Base-by-base conservation (phyloP, 768 basidiomycete species). In the Tricholoma terreum region DNA sequence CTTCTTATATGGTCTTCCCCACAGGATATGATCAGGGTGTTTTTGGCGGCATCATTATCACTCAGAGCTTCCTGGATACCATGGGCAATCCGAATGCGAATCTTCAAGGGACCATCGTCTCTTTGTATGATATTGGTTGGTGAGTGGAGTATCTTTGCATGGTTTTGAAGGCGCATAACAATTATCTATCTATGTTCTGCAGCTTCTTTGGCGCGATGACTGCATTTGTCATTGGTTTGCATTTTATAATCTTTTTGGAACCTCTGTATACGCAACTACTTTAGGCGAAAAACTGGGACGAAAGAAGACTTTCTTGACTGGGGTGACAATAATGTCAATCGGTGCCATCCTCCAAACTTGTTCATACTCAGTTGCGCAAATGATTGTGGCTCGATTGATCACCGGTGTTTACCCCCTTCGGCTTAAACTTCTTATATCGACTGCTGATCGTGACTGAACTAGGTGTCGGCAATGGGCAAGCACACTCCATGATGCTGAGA, bases 21-120 rank as follows among this genome's bases (percentile, higher is more conserved):
- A 15, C 48, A 78, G 77, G 80, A 21, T 80, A 81, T 63, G 79
- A 81, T 63, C 80, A 80, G 55, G 80, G 79, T n/a, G 78, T 81
- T 17, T 81, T 79, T 59, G 80, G 80, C 21, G 79, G 79, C 0
- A 80, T 80, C 54, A 80, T 81, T 52, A 76, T 81, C 51, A 80
- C 80, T 6, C 70, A 71, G 22, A 67, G 74, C 59, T 80, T 81
- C 61, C 62, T 80, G 55, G 60, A 77, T 11, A 76, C 73, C 8
- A 79, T 80, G 78, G 78, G 78, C 2, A 74, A 79, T 64, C 79
- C 78, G 10, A 65, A 74, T 56, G 69, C 78, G 1, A 69, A 69
- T 50, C 65, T 81, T 24, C 78, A 80, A 55, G 80, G 79, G 6
- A 76, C 78, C 3, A 80, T 81, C 53, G 79, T 81, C 12, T 79